Evolutionary conservation across 169 alveolate species (phyloP), one percentile per base, ranked within the genome.

Genomic region (Plasmodium vivax): DNA sequence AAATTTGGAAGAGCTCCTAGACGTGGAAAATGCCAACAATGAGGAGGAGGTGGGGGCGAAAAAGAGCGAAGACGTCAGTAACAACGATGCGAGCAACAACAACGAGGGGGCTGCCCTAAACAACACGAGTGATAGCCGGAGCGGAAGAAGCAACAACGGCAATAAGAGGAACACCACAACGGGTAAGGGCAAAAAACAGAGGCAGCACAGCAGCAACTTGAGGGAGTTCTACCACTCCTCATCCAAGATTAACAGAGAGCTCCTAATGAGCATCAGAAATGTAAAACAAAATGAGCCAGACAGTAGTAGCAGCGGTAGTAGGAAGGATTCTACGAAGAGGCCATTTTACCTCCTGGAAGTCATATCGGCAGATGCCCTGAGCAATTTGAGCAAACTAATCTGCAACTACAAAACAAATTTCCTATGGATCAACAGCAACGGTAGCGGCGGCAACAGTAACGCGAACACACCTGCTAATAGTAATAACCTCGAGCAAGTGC

Each of bases 401-500:
- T 90, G 94, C 30, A 90, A 90, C 36, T 90, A 90, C 47, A 90
- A 90, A 90, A 90, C 94, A 2, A 90, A 90, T 47, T 90, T 90
- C n/a, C 36, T 90, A 30, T 90, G 94, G 94, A 90, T 80, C 41
- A 41, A 82, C 43, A 88, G 56, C 68, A 85, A 85, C 27, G 27
- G 27, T 85, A 84, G 3, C 30, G 54, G 51, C 68, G 75, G 75
- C 54, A 85, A 85, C 58, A 73, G 32, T 38, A 84, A 84, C 30
- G 51, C 58, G 45, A 75, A 75, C 34, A 75, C 27, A 12, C 9
- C 62, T 19, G 1, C 58, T 16, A 36, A n/a, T 19, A 85, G 14
- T 85, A 90, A 79, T 68, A 90, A 90, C 83, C 77, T 90, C 10
- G 94, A 90, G 32, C 94, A 90, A 90, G 94, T 80, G 73, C 94